Evolutionary conservation across 805 yeast genomes (phyloP), one percentile per base, ranked within the genome.

Genomic region (Hanseniaspora meyeri): DNA sequence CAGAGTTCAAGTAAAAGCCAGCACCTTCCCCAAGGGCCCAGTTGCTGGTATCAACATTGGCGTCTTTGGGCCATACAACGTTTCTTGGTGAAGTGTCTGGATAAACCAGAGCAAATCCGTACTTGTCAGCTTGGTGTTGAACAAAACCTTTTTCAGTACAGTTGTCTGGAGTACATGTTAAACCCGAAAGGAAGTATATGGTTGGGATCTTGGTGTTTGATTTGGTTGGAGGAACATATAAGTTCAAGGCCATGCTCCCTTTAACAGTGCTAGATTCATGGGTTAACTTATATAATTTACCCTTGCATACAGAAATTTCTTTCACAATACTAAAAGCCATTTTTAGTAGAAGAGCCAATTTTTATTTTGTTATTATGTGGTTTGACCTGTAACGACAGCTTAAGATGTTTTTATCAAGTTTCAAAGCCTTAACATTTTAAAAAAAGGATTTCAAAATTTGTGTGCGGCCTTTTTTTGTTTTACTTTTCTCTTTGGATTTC

Each of bases 81-180:
- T 83, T 81, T 61, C 97, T 80, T 55, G 98, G 97, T 9, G 97
- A 90, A 3, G 98, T 93, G 70, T 91, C 98, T 19, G 98, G 97
- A 69, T 85, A 90, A 1, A 91, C 88, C 17, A 91, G 71, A 0
- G 95, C 95, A 68, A 91, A 83, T 4, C 95, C 95, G 64, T 81
- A 80, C 65, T 85, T 77, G 61, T 82, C 79, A 8, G 95, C 95
- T 66, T 82, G 83, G 57, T 82, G 78, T 63, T 83, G 91, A 74
- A 90, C 78, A 62, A 83, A 87, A 0, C 96, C 95, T 76, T 93
- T 93, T 68, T 93, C 97, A 10, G 90, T 76, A 55, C 95, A 95
- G 67, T 90, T 93, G 72, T 87, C 81, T 49, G 96, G 96, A 1
- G 95, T 82, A 68, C 97, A 91, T 0, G 97, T 87, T 62, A 91